Base-by-base conservation (phyloP, 208 protist genomes). In the Trypanosoma avium region DNA sequence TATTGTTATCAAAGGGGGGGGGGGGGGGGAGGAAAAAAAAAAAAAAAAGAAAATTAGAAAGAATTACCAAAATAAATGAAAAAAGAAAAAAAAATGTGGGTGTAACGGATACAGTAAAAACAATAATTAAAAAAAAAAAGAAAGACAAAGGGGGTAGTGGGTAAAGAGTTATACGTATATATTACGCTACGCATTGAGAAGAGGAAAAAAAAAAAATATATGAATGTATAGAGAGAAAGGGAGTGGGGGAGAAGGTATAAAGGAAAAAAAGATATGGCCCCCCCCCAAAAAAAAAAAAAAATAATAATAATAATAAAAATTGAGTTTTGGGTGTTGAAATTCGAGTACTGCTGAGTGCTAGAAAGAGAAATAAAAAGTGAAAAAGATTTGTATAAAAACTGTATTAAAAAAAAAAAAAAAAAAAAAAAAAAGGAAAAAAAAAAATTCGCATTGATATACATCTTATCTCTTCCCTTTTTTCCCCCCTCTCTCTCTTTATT, bases 51-150 rank as follows among this genome's bases (percentile, higher is more conserved):
- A n/a, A 57, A 5, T 2, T 7, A 45, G 24, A 30, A 33, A 47
- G 29, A 55, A 52, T 30, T 54, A 45, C 60, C 43, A 40, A 26
- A 61, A 60, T 32, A 50, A 43, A 40, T 29, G 17, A 63, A 45
- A 55, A 29, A 48, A 26, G 3, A 26, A 54, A 55, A 47, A 33
- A 56, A 49, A 33, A 22, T 17, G 6, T 12, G 17, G 27, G 6
- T 3, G 6, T 17, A 21, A 35, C 4, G 17, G 13, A 22, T 13
- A 35, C 5, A 49, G 6, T 33, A 46, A 35, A 61, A 36, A 61
- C n/a, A n/a, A n/a, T n/a, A n/a, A n/a, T n/a, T n/a, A n/a, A n/a
- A n/a, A n/a, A n/a, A n/a, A n/a, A n/a, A n/a, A n/a, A n/a, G n/a
- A n/a, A n/a, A n/a, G n/a, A n/a, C n/a, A n/a, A n/a, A n/a, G n/a